A percentile compares a stretch with the other conserved stretches of the same genome.
phyloP scores from a whole-genome alignment of 306 rosid genomes.

The Malus orientalis region DNA sequence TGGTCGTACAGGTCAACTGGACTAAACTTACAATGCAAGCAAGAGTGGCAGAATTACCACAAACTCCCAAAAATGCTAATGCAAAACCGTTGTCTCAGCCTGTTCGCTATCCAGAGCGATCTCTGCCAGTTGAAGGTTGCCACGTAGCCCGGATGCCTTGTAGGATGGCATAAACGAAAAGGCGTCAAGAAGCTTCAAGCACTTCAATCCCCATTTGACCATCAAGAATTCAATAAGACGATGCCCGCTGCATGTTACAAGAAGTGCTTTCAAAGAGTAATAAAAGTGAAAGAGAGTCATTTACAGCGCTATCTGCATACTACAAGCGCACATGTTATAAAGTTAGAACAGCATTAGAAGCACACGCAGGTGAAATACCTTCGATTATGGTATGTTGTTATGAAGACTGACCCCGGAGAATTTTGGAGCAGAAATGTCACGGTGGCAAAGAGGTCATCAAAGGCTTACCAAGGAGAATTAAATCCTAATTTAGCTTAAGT shows the following conservation, averaged over 20 bases:
- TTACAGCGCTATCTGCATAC: neutral
- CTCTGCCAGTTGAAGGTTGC: conserved; percentile 83
- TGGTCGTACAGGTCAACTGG: neutral
- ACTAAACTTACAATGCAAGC: neutral
- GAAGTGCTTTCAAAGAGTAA: neutral
- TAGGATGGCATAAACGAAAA: conserved; percentile 63
- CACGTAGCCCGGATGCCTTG: conserved; percentile 69
- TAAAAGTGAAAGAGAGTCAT: neutral
- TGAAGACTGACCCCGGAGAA: conserved; percentile 61
- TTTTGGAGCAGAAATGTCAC: conserved; percentile 59
- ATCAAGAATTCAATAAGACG: conserved; percentile 69
- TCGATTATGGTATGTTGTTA: conserved; percentile 75
- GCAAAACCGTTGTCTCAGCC: conserved; percentile 27
- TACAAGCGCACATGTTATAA: neutral
- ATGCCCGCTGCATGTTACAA: conserved; percentile 53
- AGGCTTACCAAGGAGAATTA: conserved; percentile 38
- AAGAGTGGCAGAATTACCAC: neutral
- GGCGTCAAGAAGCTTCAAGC: conserved; percentile 79
- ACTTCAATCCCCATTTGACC: conserved; percentile 79
- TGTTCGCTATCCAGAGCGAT: conserved; percentile 38
- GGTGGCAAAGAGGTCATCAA: conserved; percentile 78
- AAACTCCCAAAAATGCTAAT: neutral
- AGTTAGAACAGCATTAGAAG: conserved; percentile 1
- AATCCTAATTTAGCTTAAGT: conserved; percentile 25
- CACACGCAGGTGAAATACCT: conserved; percentile 40